These are phyloP conservation scores for Xylariales sp. DNA, from an alignment of 2,329 filamentous ascomycete genomes.

Conservation along the genomic window DNA sequence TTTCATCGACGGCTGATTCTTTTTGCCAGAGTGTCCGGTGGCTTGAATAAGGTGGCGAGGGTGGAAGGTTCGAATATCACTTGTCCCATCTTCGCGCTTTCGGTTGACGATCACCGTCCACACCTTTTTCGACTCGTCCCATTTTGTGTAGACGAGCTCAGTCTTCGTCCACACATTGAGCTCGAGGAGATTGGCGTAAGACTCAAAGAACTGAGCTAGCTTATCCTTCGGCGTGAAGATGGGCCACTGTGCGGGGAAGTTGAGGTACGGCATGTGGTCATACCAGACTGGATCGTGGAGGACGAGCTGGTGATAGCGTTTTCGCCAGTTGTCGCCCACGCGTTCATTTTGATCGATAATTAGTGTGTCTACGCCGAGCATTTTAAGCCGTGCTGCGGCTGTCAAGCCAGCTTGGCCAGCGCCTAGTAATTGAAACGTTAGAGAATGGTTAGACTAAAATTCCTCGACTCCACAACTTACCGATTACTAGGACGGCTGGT, in stretches of 20 bases:
- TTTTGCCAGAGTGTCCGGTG: conserved; percentile 75
- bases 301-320: conserved; percentile 65
- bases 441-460: not conserved
- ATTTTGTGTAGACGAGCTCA: conserved; percentile 57
- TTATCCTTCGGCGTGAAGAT: conserved; percentile 76
- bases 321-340: conserved; percentile 70
- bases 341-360: conserved; percentile 62
- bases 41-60: conserved; percentile 74
- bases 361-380: conserved; percentile 62
- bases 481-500: conserved; percentile 46
- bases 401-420: conserved; percentile 66
- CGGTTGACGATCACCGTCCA: conserved; percentile 62
- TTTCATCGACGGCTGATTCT: conserved; percentile 67
- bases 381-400: conserved; percentile 64
- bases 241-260: conserved; percentile 70
- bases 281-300: conserved; percentile 72
- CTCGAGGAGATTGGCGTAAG: conserved; percentile 69
- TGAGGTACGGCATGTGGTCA: conserved; percentile 68
- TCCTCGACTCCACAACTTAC: not conserved
- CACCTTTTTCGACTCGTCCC: conserved; percentile 57
- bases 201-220: conserved; percentile 71
- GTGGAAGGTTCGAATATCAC: conserved; percentile 64
- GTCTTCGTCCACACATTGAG: conserved; percentile 71
- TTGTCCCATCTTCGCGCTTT: conserved; percentile 40
- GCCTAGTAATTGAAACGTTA: conserved; percentile 63